Base-by-base conservation (phyloP, 495 filamentous ascomycete species). In the Penicillium ucsense region DNA sequence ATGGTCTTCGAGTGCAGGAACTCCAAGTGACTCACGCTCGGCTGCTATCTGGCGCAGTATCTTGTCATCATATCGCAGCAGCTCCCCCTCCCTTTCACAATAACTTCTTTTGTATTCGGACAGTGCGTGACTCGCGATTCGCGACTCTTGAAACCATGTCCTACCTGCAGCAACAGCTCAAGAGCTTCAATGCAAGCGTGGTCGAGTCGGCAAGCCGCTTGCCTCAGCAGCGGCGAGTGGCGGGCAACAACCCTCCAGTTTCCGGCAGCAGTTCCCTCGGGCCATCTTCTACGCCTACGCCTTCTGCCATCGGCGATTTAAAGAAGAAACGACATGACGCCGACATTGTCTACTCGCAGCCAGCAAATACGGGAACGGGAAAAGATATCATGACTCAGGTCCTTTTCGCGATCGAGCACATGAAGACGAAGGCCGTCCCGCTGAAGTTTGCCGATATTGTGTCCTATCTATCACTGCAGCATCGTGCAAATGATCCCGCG, bases 311-410 rank as follows among this genome's bases (percentile, higher is more conserved):
- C 27, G 47, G 43, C 46, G 81, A 75, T 45, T 62, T 65, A 45
- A 83, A 79, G 59, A 76, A 76, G 49, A 85, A 84, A 65, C 71
- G 79, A 35, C 74, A 75, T 35, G 71, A 77, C 51, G 64, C 68
- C 43, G 67, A 76, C 32, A 71, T 81, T 45, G 80, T 85, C 51
- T 89, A 83, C 64, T 89, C 86, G 8, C 88, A 91, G 63, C 86
- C 89, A 9, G 74, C 76, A 38, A 76, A 83, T 54, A 89, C 86
- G 3, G 86, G 86, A 49, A 84, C 78, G 31, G 89, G 88, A 51
- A 75, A 76, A 41, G 81, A 87, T 61, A 80, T 90, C 61, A 83
- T 87, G 74, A 90, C 87, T 6, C 83, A 94, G 54, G 79, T 96
- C 47, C 73, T 80, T 47, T 92, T 88, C 63, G 85, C 86, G 5